Base-by-base conservation (phyloP, 257 asterid genomes). In the Cynanchum wilfordii region DNA sequence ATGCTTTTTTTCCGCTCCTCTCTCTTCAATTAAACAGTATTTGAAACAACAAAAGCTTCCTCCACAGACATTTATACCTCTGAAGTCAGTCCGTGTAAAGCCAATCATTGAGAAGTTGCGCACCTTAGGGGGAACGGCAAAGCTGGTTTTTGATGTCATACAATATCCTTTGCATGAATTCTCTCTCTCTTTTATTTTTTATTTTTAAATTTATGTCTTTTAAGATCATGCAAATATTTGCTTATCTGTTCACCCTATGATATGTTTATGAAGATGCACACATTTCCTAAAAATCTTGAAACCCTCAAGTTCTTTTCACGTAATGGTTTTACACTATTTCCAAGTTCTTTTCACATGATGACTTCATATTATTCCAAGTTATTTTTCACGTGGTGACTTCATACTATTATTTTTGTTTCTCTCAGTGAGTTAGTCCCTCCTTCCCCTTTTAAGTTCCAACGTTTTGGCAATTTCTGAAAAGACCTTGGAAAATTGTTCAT, bases 11-110 rank as follows among this genome's bases (percentile, higher is more conserved):
- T 24, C 47, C 13, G 16, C n/a, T 15, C 15, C 36, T 19, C 45
- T 30, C 36, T 3, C 36, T 19, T 63, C 72, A 12, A 47, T 81
- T 16, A 13, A 52, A 56, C 92, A 95, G 99, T 95, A 95, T 85
- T 75, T 92, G 86, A 95, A 95, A 80, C 97, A 92, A 83, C 99
- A 95, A 79, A 86, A 95, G 89, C 98, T 95, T 77, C 98, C 99
- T 71, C 98, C 99, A 64, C 97, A 87, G 86, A 95, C 98, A 67
- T 95, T 95, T 83, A 95, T 95, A 76, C 99, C 99, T 76, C 97
- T 92, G 77, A 85, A 80, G 78, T 88, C 98, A 20, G 96, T 95
- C 76, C 96, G 99, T 69, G 97, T 95, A 77, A 90, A 87, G 83
- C 97, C 97, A 81, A 85, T 95, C 64, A 73, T 76, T 33, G 99